Evolutionary conservation across 108 stramenopile genomes (phyloP).

Genomic region (Discostella pseudostelligera): DNA sequence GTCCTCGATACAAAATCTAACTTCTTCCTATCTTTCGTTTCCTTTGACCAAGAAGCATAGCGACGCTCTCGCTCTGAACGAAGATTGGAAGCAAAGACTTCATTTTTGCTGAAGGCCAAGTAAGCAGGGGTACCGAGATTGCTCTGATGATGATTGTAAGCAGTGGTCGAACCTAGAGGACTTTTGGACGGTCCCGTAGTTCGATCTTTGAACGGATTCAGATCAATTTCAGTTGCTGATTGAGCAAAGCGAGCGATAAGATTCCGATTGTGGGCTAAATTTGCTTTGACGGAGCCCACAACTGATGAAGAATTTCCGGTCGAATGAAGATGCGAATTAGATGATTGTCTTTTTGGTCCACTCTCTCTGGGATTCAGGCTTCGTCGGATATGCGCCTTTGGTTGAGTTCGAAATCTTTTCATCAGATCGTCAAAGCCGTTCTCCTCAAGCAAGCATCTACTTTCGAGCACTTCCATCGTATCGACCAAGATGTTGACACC

Average conservation of each 20-base stretch:
- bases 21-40: conserved; percentile 36
- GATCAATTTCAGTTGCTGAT: conserved; percentile 34
- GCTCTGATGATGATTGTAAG: conserved; percentile 18
- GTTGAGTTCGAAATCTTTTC: conserved; percentile 20
- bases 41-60: conserved; percentile 56
- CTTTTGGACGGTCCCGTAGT: not conserved
- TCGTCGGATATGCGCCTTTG: conserved; percentile 2
- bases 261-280: conserved; percentile 40
- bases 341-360: not conserved
- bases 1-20: conserved; percentile 47
- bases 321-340: conserved; percentile 3
- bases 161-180: conserved; percentile 14
- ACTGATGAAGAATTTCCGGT: conserved; percentile 6
- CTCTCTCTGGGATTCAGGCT: conserved; percentile 9
- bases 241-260: conserved; percentile 42
- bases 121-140: conserved; percentile 54
- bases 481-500: conserved; percentile 79
- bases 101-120: conserved; percentile 72
- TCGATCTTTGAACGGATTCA: conserved; percentile 8
- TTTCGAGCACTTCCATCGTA: conserved; percentile 62
- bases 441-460: conserved; percentile 41
- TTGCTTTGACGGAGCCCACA: conserved; percentile 38
- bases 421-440: conserved; percentile 29
- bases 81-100: conserved; percentile 74
- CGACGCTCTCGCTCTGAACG: conserved; percentile 71